Conservation (phyloP, 495 filamentous ascomycete genomes). For the Aspergillus carlsbadensis region DNA sequence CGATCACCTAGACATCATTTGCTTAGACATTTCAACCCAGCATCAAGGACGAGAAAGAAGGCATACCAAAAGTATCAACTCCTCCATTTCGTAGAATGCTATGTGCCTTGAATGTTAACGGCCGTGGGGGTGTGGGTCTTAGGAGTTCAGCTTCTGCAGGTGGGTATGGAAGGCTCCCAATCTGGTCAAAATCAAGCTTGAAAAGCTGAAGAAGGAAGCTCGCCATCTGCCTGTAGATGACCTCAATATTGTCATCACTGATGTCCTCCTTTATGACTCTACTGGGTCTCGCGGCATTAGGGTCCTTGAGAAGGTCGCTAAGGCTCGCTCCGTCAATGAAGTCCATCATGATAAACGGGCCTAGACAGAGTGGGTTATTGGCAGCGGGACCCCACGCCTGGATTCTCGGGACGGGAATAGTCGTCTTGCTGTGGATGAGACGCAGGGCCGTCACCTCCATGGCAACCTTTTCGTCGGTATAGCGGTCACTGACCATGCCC, state of each 20-base stretch:
- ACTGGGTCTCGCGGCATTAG: constrained; percentile 12
- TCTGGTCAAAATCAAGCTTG: constrained; percentile 25
- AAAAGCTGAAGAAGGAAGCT: constrained; percentile 30
- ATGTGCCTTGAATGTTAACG: constrained; percentile 33
- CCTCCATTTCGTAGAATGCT: constrained; percentile 30
- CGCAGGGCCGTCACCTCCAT: constrained; percentile 41
- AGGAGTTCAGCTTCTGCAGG: constrained; percentile 11
- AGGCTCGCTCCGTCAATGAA: constrained; percentile 39
- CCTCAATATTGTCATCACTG: constrained; percentile 22
- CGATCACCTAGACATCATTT: constrained; percentile 29
- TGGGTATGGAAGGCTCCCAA: constrained; percentile 21
- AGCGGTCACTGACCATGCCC: constrained; percentile 29
- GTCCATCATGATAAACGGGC: constrained; percentile 49
- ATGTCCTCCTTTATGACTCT: constrained; percentile 27
- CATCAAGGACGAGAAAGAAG: constrained; percentile 1
- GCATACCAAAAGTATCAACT: constrained; percentile 33
- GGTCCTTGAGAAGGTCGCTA: constrained; percentile 20
- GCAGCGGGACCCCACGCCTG: constrained; percentile 36
- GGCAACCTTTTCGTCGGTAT: constrained; percentile 41
- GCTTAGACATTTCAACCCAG: background rate
- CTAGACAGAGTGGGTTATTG: constrained; percentile 35
- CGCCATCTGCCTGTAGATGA: constrained; percentile 32
- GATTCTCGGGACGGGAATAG: constrained; percentile 42
- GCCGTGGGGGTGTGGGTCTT: constrained; percentile 19
- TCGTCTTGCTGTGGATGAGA: constrained; percentile 36